These are phyloP conservation scores for Glycine soja DNA, from an alignment of 306 rosid species.

Conservation along the genomic window DNA sequence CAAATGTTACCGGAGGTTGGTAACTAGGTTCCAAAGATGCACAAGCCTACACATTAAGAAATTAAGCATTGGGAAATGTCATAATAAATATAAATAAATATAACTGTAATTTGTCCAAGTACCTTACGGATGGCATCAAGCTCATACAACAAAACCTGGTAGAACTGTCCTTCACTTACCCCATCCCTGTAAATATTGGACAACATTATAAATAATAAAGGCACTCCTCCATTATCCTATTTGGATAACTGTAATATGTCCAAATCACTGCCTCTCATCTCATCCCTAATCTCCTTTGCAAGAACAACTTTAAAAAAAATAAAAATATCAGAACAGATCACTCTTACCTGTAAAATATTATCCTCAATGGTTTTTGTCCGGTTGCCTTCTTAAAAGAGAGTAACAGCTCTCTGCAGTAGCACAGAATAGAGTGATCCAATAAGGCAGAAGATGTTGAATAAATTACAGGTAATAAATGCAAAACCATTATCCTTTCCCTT, in stretches of 20 bases:
- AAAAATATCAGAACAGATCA: not conserved
- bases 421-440: slow-evolving; percentile 23
- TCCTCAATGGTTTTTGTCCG: slow-evolving; percentile 62
- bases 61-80: slow-evolving; percentile 3
- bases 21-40: slow-evolving; percentile 79
- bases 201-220: not conserved
- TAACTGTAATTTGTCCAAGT: not conserved
- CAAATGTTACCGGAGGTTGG: slow-evolving; percentile 88
- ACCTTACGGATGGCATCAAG: slow-evolving; percentile 85
- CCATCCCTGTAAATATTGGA: slow-evolving; percentile 61
- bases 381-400: slow-evolving; percentile 66
- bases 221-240: not conserved
- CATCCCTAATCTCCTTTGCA: slow-evolving; percentile 11
- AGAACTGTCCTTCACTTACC: slow-evolving; percentile 80
- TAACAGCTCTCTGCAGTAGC: slow-evolving; percentile 60
- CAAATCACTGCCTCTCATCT: slow-evolving; percentile 10
- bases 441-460: slow-evolving; percentile 13
- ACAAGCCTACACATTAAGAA: slow-evolving; percentile 64
- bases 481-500: not conserved
- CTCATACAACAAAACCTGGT: slow-evolving; percentile 77
- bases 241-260: not conserved
- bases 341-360: slow-evolving; percentile 59
- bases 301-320: not conserved
- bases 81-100: not conserved
- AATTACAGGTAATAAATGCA: slow-evolving; percentile 17